Percentiles rank a stretch among this genome's conserved stretches.
phyloP scores from a whole-genome alignment of 352 stramenopile genomes.

The Pythium phragmitis region DNA sequence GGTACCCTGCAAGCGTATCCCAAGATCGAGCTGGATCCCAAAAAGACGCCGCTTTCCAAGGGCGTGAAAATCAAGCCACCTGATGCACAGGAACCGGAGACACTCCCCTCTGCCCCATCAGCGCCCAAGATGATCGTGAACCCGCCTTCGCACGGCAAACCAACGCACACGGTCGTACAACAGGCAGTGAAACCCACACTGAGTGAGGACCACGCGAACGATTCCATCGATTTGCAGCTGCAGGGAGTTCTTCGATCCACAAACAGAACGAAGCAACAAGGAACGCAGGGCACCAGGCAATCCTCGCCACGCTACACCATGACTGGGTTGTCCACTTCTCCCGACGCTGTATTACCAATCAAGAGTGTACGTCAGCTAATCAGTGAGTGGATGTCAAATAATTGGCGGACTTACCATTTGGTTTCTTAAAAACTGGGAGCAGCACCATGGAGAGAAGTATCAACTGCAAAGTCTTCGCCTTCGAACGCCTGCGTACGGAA shows the following conservation, averaged over 20 bases:
- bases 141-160: not conserved
- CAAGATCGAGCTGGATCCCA: conserved; percentile 40
- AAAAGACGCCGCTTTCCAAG: conserved; percentile 42
- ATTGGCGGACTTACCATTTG: not conserved
- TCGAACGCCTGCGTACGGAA: conserved; percentile 38
- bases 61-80: conserved; percentile 39
- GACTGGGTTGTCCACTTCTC: not conserved
- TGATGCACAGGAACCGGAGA: not conserved
- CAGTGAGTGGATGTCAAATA: not conserved
- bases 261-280: not conserved
- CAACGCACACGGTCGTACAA: not conserved
- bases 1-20: conserved; percentile 46
- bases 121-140: conserved; percentile 5
- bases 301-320: not conserved
- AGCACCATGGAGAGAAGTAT: conserved; percentile 31
- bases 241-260: conserved; percentile 13
- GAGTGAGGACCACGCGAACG: conserved; percentile 19
- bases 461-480: conserved; percentile 34
- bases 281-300: not conserved
- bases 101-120: not conserved
- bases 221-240: conserved; percentile 23
- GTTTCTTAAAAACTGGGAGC: not conserved
- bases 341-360: not conserved
- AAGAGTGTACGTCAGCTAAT: not conserved
- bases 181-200: not conserved